These are phyloP conservation scores for Trichosporon asahii DNA, from an alignment of 1,284 basidiomycete genomes.

Conservation along the genomic window DNA sequence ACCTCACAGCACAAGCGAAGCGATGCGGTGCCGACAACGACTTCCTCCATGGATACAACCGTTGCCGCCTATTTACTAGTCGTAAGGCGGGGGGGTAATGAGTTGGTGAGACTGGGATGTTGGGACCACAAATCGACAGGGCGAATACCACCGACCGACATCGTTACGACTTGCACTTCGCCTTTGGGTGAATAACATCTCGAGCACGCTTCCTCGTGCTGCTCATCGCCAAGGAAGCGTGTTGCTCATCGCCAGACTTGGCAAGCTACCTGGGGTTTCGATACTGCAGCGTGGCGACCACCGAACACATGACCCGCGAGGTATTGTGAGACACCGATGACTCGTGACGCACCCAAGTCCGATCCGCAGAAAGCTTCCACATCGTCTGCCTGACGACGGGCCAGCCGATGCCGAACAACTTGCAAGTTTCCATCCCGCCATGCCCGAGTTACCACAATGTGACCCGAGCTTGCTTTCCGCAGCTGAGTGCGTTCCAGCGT, in stretches of 20 bases:
- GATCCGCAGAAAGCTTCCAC: not conserved
- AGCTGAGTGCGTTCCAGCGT: not conserved
- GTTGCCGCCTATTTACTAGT: not conserved
- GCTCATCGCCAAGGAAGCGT: no score
- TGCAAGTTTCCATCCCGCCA: not conserved
- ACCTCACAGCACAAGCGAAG: not conserved
- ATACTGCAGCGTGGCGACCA: not conserved
- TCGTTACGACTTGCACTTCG: no score
- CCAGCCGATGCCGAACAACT: not conserved
- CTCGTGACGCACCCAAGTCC: no score
- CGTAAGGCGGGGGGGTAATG: not conserved
- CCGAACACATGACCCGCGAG: not conserved
- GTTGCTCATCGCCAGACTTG: no score
- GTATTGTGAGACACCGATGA: not conserved
- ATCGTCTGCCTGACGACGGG: not conserved
- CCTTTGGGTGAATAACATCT: no score
- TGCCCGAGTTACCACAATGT: not conserved
- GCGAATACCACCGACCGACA: no score
- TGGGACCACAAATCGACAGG: no score
- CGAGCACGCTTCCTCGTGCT: no score
- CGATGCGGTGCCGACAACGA: not conserved
- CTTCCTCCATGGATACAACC: not conserved
- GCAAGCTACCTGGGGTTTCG: no score
- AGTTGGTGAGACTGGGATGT: no score
- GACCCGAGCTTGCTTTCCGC: not conserved